A percentile compares a stretch with the other conserved stretches of the same genome.
Conservation (phyloP, 2,329 filamentous ascomycete species). For the Penicillium aurantiogriseum region DNA sequence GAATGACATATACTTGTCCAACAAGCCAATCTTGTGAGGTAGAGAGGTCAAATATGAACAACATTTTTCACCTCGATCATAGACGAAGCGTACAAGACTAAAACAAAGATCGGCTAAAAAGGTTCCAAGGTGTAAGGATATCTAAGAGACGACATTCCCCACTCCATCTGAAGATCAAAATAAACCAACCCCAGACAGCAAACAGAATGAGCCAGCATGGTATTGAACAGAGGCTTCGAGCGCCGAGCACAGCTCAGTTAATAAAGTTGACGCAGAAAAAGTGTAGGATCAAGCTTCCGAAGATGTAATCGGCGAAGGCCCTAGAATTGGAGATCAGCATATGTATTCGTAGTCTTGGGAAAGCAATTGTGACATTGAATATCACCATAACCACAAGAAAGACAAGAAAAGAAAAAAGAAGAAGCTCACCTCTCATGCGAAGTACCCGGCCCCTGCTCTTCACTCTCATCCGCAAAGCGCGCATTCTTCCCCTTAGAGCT, state of each 20-base stretch:
- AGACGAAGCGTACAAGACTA: background rate
- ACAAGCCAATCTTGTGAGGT: slow-evolving; percentile 1
- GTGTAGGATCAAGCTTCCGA: slow-evolving; percentile 92
- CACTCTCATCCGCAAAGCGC: slow-evolving; percentile 22
- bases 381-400: background rate
- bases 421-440: slow-evolving; percentile 44
- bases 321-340: slow-evolving; percentile 46
- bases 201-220: background rate
- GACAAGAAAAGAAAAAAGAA: no score
- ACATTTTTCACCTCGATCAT: background rate
- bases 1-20: background rate
- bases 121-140: background rate
- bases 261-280: slow-evolving; percentile 99
- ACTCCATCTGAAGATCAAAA: background rate
- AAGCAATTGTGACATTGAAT: background rate
- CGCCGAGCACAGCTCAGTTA: slow-evolving; percentile 62
- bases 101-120: background rate
- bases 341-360: background rate
- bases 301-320: slow-evolving; percentile 93
- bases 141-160: background rate
- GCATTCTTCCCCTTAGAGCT: slow-evolving; percentile 31
- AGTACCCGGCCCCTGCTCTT: slow-evolving; percentile 27
- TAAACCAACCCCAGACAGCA: slow-evolving; percentile 11
- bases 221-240: background rate
- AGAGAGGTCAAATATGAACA: slow-evolving; percentile 1